A percentile compares a stretch with the other conserved stretches of the same genome.
Evolutionary conservation across 805 yeast genomes (phyloP).

Genomic region (Myxozyma nipponensis): DNA sequence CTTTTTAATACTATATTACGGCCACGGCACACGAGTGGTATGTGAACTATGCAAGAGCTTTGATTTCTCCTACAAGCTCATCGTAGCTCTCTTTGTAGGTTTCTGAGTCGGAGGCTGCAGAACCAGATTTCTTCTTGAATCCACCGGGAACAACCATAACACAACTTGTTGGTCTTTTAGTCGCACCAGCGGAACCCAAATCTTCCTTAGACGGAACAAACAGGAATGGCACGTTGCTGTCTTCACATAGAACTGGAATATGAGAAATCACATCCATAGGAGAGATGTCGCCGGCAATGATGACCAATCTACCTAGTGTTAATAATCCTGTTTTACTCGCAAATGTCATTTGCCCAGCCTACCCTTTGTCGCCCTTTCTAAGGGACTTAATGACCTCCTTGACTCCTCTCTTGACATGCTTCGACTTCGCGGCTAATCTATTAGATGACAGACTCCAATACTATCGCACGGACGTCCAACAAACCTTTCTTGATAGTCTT

Average conservation of each 20-base stretch:
- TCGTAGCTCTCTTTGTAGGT: conserved; percentile 91
- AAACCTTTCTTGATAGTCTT: conserved; percentile 81
- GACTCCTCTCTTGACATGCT: conserved; percentile 97
- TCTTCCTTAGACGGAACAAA: conserved; percentile 98
- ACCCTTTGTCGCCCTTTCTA: conserved; percentile 96
- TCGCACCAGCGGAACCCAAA: conserved; percentile 97
- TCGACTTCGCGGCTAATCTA: conserved; percentile 81
- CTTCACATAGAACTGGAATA: conserved; percentile 96
- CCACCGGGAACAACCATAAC: conserved; percentile 97
- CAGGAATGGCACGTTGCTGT: conserved; percentile 80
- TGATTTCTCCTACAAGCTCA: conserved; percentile 90
- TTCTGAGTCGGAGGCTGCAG: conserved; percentile 61
- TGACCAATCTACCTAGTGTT: conserved; percentile 48
- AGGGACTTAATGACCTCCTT: conserved; percentile 97
- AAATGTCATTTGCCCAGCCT: neutral
- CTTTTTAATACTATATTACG: no score
- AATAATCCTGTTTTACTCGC: neutral
- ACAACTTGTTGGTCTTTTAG: conserved; percentile 98
- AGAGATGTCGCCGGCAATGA: conserved; percentile 96
- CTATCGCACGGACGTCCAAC: neutral
- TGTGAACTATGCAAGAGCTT: conserved; percentile 15
- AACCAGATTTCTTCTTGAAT: conserved; percentile 56
- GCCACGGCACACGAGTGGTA: no score
- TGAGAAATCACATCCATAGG: conserved; percentile 97
- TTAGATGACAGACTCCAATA: neutral